Percentiles rank a stretch among this genome's conserved stretches.
Evolutionary conservation across 306 rosid species (phyloP).

Genomic region (Glycine latifolia): DNA sequence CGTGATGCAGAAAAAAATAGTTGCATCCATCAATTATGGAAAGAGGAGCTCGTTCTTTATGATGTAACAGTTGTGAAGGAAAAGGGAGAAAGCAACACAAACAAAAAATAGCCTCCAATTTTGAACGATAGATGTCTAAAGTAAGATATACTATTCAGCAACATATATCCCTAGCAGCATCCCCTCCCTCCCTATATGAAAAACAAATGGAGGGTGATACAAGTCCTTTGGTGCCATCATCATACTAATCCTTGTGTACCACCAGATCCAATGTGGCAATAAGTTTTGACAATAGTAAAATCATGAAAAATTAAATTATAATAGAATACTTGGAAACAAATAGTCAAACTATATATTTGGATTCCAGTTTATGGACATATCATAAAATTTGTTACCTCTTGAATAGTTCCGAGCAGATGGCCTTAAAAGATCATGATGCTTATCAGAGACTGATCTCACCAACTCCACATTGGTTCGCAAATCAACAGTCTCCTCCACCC

Average conservation of each 20-base stretch:
- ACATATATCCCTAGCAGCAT: not conserved
- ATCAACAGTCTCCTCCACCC: slow-evolving; percentile 52
- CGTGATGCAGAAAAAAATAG: not conserved
- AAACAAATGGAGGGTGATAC: slow-evolving; percentile 1
- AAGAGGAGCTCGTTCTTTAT: slow-evolving; percentile 3
- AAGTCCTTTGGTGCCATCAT: slow-evolving; percentile 23
- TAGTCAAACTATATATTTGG: not conserved
- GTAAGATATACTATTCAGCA: slow-evolving; percentile 16
- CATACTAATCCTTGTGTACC: slow-evolving; percentile 33
- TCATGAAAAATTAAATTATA: not conserved
- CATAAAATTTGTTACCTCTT: slow-evolving; percentile 61
- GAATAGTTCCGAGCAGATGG: slow-evolving; percentile 76
- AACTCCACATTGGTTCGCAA: slow-evolving; percentile 66
- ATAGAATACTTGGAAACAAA: slow-evolving; percentile 8
- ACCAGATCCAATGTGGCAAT: not conserved
- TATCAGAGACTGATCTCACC: slow-evolving; percentile 67
- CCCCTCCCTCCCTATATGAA: not conserved
- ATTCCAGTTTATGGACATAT: slow-evolving; percentile 13
- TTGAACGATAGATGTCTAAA: slow-evolving; percentile 24
- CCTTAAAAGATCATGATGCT: slow-evolving; percentile 78
- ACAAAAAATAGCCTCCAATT: not conserved
- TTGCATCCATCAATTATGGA: slow-evolving; percentile 6
- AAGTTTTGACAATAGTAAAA: too few species aligned
- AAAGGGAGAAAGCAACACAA: slow-evolving; percentile 15
- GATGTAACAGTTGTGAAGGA: not conserved